Base-by-base conservation (phyloP, 2,329 filamentous ascomycete species). In the Scleromitrula shiraiana region DNA sequence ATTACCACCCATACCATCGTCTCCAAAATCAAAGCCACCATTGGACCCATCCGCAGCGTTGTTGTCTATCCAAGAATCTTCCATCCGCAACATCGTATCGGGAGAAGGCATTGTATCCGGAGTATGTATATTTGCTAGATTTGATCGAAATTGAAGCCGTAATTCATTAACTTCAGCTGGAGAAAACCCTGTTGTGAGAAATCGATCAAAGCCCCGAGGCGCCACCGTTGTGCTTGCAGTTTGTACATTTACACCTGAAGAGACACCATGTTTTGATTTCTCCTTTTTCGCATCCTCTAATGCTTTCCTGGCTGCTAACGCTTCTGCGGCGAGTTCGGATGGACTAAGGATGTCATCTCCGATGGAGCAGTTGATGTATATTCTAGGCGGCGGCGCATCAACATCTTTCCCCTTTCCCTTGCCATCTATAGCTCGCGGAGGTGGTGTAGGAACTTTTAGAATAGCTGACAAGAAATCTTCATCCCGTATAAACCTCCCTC, bases 301-400 rank as follows among this genome's bases (percentile, higher is more conserved):
- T 23, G 53, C 53, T 15, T 36, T 53, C 19, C 53, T 42, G 22
- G 61, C 60, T 37, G 59, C 61, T 14, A 73, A 66, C 9, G 68
- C 68, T 69, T 95, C 90, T 12, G 73, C 74, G 1, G 74, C 75
- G 19, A 97, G 76, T 50, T 95, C 88, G 0, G 72, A 62, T 10
- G 76, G 63, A 0, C 83, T 77, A 10, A 97, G 75, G 22, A 77
- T 72, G 64, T 87, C 82, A 64, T 87, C 82, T 46, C 89, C 89
- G 50, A 97, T 86, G 54, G 88, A 91, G 74, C 91, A 97, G 70
- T 95, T 94, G 52, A 97, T 83, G 65, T 95, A 96, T 60, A 95
- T 78, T 37, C 84, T 76, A 1, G 67, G 55, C 26, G 68, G 64
- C 12, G 64, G 61, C 7, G 66, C 65, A 7, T 72, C 70, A 5